Conservation (phyloP, 129 eudicot genomes). For the Lactuca saligna region DNA sequence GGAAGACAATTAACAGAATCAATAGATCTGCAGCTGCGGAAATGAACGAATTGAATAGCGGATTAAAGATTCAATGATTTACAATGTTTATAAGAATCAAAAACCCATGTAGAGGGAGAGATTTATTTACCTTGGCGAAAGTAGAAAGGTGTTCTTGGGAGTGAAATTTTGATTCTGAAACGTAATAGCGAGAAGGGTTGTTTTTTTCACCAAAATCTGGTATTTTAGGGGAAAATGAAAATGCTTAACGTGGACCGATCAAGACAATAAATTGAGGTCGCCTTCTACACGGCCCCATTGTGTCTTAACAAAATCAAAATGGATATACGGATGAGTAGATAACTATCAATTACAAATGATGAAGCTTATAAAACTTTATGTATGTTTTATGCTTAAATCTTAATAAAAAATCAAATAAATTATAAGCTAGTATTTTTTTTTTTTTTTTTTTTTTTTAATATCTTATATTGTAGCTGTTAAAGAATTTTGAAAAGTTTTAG, state of each 20-base stretch:
- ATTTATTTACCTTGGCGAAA: slow-evolving; percentile 11
- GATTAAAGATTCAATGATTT: not conserved
- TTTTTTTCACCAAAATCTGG: slow-evolving; percentile 2
- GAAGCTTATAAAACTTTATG: too few species aligned
- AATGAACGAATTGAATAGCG: not conserved
- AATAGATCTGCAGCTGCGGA: slow-evolving; percentile 12
- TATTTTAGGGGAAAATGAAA: not conserved
- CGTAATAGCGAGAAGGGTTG: not conserved
- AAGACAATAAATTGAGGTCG: too few species aligned
- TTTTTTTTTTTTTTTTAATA: too few species aligned
- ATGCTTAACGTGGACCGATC: slow-evolving; percentile 6
- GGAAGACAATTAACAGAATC: not conserved
- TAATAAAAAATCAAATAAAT: too few species aligned
- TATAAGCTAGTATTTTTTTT: too few species aligned
- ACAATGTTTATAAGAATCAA: not conserved
- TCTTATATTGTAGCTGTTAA: too few species aligned
- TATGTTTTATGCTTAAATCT: too few species aligned
- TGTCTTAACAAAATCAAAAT: too few species aligned
- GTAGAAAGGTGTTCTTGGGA: slow-evolving; percentile 10
- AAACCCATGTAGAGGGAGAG: not conserved
- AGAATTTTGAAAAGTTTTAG: too few species aligned
- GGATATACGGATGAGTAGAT: too few species aligned
- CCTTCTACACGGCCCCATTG: too few species aligned
- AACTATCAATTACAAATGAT: too few species aligned
- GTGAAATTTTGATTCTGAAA: slow-evolving; percentile 13